phyloP scores from a whole-genome alignment of 805 yeast species.

The Komagataella populi region DNA sequence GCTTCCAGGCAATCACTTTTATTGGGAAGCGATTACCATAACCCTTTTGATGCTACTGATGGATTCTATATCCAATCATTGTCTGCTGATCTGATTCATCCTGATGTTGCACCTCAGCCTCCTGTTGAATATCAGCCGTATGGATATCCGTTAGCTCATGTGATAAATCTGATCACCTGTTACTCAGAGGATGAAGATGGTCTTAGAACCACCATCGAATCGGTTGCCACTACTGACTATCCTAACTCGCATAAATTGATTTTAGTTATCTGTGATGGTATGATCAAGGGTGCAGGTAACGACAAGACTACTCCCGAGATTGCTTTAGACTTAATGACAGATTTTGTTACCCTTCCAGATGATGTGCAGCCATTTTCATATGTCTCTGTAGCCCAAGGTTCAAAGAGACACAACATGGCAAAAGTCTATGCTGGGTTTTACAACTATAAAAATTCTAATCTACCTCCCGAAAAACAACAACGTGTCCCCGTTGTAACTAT shows the following conservation, averaged over 20 bases:
- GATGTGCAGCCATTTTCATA: conserved; percentile 76
- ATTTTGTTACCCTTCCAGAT: conserved; percentile 55
- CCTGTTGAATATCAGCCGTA: conserved; percentile 82
- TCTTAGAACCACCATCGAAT: conserved; percentile 78
- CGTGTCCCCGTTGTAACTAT: conserved; percentile 67
- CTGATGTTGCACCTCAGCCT: conserved; percentile 83
- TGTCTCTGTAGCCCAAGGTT: conserved; percentile 90
- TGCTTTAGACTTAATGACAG: conserved; percentile 76
- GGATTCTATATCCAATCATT: conserved; percentile 22
- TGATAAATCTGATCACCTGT: conserved; percentile 74
- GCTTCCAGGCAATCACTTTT: not conserved
- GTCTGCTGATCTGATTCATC: conserved; percentile 48
- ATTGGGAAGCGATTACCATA: not conserved
- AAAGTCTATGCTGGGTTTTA: conserved; percentile 92
- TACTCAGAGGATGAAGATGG: conserved; percentile 89
- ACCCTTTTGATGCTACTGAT: not conserved
- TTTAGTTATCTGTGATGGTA: conserved; percentile 82
- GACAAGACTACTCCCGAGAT: conserved; percentile 82
- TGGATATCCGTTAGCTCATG: conserved; percentile 65
- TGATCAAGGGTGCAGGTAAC: conserved; percentile 91
- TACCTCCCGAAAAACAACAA: conserved; percentile 73
- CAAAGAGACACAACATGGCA: conserved; percentile 95
- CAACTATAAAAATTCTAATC: conserved; percentile 63
- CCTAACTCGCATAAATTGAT: conserved; percentile 90
- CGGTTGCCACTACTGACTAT: conserved; percentile 87